Conservation (phyloP, 1,284 basidiomycete genomes). For the Sanghuangporus sanghuang region DNA sequence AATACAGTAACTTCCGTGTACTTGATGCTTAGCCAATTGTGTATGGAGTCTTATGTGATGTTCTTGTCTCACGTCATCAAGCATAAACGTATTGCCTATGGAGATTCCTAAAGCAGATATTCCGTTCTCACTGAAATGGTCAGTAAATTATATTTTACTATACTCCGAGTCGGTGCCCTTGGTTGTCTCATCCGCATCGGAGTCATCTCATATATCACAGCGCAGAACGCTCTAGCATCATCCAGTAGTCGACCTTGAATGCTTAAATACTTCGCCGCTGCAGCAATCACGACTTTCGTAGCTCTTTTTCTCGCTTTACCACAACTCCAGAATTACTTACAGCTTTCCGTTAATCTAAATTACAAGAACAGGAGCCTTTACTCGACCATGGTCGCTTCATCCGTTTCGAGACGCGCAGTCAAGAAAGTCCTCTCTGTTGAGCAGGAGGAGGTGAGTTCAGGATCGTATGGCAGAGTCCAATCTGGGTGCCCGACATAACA, state of each 20-base stretch:
- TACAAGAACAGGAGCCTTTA: conserved; percentile 6
- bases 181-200: neutral
- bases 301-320: conserved; percentile 11
- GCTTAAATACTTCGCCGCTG: conserved; percentile 14
- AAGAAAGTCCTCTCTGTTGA: conserved; percentile 79
- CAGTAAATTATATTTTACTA: neutral
- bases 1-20: too few species aligned
- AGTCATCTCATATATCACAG: neutral
- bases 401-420: conserved; percentile 61
- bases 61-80: neutral
- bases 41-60: neutral
- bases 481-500: neutral
- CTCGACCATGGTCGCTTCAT: conserved; percentile 25
- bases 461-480: neutral
- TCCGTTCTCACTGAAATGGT: neutral
- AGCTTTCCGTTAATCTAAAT: neutral
- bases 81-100: neutral
- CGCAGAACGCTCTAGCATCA: conserved; percentile 3
- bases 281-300: conserved; percentile 12
- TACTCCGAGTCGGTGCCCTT: neutral
- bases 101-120: neutral
- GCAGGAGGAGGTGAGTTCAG: conserved; percentile 63
- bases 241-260: neutral
- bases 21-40: too few species aligned
- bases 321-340: conserved; percentile 10